Evolutionary conservation across 768 basidiomycete genomes (phyloP).

Genomic region (Neoboletus subvelutipes): DNA sequence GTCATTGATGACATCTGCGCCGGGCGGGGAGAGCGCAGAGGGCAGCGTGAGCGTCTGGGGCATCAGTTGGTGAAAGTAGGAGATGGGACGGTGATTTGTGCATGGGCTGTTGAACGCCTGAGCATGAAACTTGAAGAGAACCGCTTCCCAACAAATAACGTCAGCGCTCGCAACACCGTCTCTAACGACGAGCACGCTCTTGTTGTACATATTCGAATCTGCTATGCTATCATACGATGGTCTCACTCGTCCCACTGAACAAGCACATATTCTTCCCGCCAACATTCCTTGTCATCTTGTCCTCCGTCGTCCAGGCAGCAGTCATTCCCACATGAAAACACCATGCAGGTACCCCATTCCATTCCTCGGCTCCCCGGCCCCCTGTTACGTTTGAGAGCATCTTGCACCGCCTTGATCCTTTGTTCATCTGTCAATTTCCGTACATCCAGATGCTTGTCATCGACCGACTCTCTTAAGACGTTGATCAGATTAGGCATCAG

Average conservation of each 20-base stretch:
- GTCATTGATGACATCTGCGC: conserved; percentile 20
- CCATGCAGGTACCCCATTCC: conserved; percentile 93
- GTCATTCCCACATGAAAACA: conserved; percentile 85
- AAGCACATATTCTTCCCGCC: conserved; percentile 75
- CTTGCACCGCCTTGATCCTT: conserved; percentile 59
- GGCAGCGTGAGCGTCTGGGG: conserved; percentile 25
- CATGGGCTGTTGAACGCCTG: conserved; percentile 26
- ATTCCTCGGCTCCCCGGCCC: conserved; percentile 58
- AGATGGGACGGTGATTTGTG: conserved; percentile 21
- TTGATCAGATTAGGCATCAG: conserved; percentile 94
- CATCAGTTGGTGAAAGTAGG: conserved; percentile 23
- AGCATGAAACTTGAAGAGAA: conserved; percentile 18
- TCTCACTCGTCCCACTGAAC: conserved; percentile 72
- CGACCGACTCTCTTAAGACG: conserved; percentile 45
- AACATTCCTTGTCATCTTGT: conserved; percentile 42
- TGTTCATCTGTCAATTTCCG: conserved; percentile 62
- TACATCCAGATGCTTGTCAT: conserved; percentile 22
- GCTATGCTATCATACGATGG: background rate
- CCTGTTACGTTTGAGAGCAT: conserved; percentile 47
- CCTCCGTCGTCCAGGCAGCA: conserved; percentile 55
- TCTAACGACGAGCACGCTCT: background rate
- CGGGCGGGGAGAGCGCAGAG: conserved; percentile 9
- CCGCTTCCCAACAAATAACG: conserved; percentile 24
- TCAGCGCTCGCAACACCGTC: conserved; percentile 2
- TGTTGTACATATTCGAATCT: background rate